A percentile compares a stretch with the other conserved stretches of the same genome.
These are phyloP conservation scores for Grosmannia clavigera DNA, from an alignment of 2,329 filamentous ascomycete species.

Conservation along the genomic window DNA sequence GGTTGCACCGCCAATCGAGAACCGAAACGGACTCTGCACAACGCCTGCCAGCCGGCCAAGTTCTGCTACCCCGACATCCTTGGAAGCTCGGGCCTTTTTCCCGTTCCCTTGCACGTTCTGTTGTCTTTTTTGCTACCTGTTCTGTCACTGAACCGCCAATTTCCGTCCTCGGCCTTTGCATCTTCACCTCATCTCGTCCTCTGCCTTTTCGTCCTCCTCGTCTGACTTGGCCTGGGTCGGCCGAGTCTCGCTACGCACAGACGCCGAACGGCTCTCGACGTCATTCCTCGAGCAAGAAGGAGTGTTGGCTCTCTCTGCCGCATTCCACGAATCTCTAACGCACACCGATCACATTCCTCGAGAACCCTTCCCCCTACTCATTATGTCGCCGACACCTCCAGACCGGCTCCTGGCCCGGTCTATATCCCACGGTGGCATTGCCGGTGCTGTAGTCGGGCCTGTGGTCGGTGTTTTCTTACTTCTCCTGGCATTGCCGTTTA, in stretches of 20 bases:
- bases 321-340: not conserved
- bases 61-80: not conserved
- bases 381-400: conserved; percentile 6
- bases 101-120: not conserved
- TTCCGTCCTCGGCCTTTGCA: not conserved
- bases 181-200: not conserved
- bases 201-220: not conserved
- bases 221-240: no score
- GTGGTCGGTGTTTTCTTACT: conserved; percentile 19
- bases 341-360: not conserved
- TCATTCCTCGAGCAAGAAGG: not conserved
- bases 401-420: conserved; percentile 7
- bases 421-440: conserved; percentile 20
- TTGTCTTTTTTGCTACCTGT: not conserved
- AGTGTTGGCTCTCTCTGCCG: not conserved
- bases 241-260: not conserved
- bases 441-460: conserved; percentile 22
- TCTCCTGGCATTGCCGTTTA: conserved; percentile 20
- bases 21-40: not conserved
- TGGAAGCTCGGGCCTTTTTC: not conserved
- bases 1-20: conserved; percentile 1
- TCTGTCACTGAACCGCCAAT: not conserved
- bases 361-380: not conserved
- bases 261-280: not conserved
- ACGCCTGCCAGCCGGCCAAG: not conserved